Base-by-base conservation (phyloP, 2,329 filamentous ascomycete genomes). In the Scortechinia acanthostroma region DNA sequence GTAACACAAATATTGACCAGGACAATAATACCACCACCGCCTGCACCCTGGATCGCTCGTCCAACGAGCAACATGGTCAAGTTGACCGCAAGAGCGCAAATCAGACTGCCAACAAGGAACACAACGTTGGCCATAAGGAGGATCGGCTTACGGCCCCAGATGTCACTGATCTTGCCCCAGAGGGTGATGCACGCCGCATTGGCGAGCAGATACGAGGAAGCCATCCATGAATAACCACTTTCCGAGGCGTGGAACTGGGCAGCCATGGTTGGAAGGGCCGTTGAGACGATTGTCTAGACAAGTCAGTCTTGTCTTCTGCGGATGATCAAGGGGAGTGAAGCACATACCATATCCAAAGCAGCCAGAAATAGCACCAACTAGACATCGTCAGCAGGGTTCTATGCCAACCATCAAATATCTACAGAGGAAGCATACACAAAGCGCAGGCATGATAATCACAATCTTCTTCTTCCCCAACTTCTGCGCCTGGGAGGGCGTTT, bases 151-250 rank as follows among this genome's bases (percentile, higher is more conserved):
- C 76, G 67, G 2, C 76, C 76, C 69, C 70, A 80, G 23, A 80
- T 77, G 49, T 80, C 76, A 1, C 69, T 71, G 25, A 79, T 58
- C 48, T 75, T 76, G 3, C 81, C 83, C 86, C 86, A 90, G n/a
- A 84, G 74, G 0, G 85, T 83, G 0, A 76, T 77, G 2, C 72
- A 72, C 0, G 84, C 80, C 0, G 84, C 80, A 53, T 79, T 80
- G 15, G 80, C 82, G 10, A 91, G 74, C 3, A 89, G 68, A 58
- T 86, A 91, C 0, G 86, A 78, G 21, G 76, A 80, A 1, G 86
- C 86, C 48, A 91, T 85, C 88, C 86, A 91, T 14, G 81, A 80
- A 61, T 89, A 91, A 4, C 83, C 83, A 1, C 77, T 68, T 15
- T 74, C 77, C 14, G 5, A 6, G 22, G 77, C 83, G 42, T 75